Evolutionary conservation across 1,284 basidiomycete species (phyloP).

Genomic region (Athelia sp.): DNA sequence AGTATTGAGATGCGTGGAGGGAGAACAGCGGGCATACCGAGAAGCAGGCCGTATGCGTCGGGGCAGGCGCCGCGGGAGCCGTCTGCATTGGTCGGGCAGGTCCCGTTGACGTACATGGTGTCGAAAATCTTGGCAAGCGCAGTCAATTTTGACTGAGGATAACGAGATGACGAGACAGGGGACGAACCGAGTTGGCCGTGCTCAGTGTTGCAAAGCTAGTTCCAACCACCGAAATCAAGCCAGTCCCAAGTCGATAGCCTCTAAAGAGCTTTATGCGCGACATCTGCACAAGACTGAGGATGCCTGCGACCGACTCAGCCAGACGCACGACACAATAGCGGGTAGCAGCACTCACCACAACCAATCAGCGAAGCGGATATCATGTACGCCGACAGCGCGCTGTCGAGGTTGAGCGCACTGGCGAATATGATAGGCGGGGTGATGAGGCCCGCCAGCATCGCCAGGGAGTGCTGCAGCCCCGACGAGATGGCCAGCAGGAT

Average conservation of each 20-base stretch:
- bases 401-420: conserved; percentile 52
- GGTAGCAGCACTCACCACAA: conserved; percentile 45
- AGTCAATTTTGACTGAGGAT: not conserved
- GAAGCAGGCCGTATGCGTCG: conserved; percentile 74
- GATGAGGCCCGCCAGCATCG: conserved; percentile 76
- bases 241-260: conserved; percentile 70
- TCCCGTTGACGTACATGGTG: conserved; percentile 75
- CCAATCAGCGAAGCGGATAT: conserved; percentile 78
- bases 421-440: conserved; percentile 82
- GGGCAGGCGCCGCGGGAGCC: conserved; percentile 69
- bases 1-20: not conserved
- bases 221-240: conserved; percentile 80
- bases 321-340: not conserved
- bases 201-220: conserved; percentile 81
- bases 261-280: conserved; percentile 57
- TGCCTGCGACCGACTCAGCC: conserved; percentile 34
- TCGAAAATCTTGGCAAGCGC: conserved; percentile 43
- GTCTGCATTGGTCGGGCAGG: conserved; percentile 65
- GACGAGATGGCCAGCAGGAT: conserved; percentile 62
- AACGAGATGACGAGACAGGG: not conserved
- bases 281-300: conserved; percentile 74
- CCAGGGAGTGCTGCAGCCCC: conserved; percentile 75
- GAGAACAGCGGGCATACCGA: conserved; percentile 39
- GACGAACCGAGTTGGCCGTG: conserved; percentile 62
- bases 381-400: conserved; percentile 66